phyloP scores from a whole-genome alignment of 306 rosid species.

The Herpetospermum pedunculosum region DNA sequence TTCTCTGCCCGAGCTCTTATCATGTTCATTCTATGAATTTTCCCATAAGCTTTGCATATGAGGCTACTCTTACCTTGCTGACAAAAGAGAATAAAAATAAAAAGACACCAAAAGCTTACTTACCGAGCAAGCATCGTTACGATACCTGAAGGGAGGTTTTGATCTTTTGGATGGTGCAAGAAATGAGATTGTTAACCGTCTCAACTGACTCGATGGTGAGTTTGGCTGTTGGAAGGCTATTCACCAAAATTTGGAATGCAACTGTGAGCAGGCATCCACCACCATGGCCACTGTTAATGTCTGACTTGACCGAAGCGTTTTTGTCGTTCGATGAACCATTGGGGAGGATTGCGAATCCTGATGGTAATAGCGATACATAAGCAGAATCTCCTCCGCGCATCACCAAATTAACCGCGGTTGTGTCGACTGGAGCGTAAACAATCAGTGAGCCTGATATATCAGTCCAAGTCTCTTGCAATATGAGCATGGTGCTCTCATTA shows the following conservation, averaged over 20 bases:
- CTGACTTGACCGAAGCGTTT: conserved; percentile 7
- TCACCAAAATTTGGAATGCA: conserved; percentile 54
- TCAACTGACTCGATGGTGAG: conserved; percentile 54
- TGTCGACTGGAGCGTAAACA: conserved; percentile 61
- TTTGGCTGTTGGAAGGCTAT: conserved; percentile 29
- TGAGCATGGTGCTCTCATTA: conserved; percentile 36
- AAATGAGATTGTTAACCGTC: conserved; percentile 39
- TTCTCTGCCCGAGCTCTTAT: conserved; percentile 1
- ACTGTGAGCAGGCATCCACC: conserved; percentile 53
- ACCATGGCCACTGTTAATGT: not conserved
- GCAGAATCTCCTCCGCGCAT: conserved; percentile 61
- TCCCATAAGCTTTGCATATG: not conserved
- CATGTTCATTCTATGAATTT: conserved; percentile 10
- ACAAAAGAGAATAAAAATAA: not conserved
- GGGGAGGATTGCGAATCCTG: conserved; percentile 67
- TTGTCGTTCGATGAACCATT: conserved; percentile 16
- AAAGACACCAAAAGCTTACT: not conserved
- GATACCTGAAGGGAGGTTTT: conserved; percentile 43
- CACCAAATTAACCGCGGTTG: conserved; percentile 33
- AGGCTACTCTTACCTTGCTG: not conserved
- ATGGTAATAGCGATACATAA: conserved; percentile 50
- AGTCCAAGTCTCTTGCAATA: conserved; percentile 66
- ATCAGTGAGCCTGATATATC: conserved; percentile 56
- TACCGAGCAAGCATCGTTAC: not conserved
- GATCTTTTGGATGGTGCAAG: conserved; percentile 56